phyloP scores from a whole-genome alignment of 2,329 filamentous ascomycete genomes.

The Fusarium sp. region DNA sequence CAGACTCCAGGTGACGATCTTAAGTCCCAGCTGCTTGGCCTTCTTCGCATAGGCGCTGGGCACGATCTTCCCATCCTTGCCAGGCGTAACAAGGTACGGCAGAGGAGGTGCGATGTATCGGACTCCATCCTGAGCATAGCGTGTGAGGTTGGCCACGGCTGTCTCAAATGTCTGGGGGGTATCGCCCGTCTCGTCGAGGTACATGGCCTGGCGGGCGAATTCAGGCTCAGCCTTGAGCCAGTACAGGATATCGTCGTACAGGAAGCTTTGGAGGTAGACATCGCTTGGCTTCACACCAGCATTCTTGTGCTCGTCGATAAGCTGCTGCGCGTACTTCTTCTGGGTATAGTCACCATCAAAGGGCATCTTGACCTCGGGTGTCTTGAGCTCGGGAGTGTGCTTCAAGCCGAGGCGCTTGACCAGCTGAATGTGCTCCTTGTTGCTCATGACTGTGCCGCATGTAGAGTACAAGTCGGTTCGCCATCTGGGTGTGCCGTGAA shows the following conservation, averaged over 20 bases:
- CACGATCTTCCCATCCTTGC: constrained; percentile 67
- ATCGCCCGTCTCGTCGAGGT: constrained; percentile 74
- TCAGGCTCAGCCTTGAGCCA: constrained; percentile 73
- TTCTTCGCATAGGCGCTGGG: constrained; percentile 73
- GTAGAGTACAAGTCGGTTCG: constrained; percentile 75
- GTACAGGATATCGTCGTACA: constrained; percentile 73
- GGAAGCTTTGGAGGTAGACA: constrained; percentile 75
- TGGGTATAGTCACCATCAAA: constrained; percentile 75
- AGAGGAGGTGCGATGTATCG: constrained; percentile 74
- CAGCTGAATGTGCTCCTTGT: constrained; percentile 72
- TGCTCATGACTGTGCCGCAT: constrained; percentile 72
- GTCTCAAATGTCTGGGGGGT: constrained; percentile 62
- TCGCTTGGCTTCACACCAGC: constrained; percentile 65
- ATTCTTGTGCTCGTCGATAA: constrained; percentile 71
- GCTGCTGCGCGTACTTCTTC: constrained; percentile 72
- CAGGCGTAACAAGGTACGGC: constrained; percentile 68
- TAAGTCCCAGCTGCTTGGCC: constrained; percentile 71
- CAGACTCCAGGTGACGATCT: constrained; percentile 77
- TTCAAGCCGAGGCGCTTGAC: constrained; percentile 70
- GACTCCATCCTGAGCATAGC: constrained; percentile 69
- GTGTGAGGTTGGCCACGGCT: constrained; percentile 69
- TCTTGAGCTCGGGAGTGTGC: constrained; percentile 78
- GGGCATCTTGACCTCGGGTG: constrained; percentile 77
- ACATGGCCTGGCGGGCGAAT: constrained; percentile 73
- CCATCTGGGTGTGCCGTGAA: constrained; percentile 70